Conservation (phyloP, 1,139 yeast genomes). For the Sugiyamaella pinicola region DNA sequence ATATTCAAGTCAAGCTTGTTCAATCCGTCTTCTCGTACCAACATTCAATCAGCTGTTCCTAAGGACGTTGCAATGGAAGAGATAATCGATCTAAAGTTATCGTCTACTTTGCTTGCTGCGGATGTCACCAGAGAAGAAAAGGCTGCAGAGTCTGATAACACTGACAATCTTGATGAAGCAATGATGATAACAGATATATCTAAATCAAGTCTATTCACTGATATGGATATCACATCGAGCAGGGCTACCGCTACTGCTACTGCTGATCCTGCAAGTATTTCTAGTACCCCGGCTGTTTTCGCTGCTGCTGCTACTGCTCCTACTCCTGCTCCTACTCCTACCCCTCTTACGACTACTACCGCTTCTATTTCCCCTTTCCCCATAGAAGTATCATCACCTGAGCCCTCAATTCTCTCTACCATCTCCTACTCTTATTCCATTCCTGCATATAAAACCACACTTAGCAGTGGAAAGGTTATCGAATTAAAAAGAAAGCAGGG, state of each 20-base stretch:
- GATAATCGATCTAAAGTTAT: too few species aligned
- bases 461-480: constrained; percentile 1
- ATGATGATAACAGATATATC: not conserved
- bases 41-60: too few species aligned
- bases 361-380: not conserved
- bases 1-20: not conserved
- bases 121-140: too few species aligned
- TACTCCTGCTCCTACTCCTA: too few species aligned
- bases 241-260: too few species aligned
- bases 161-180: not conserved
- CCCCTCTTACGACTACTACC: not conserved
- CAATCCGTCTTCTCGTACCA: not conserved
- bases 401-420: not conserved
- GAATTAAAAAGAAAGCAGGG: not conserved
- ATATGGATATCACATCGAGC: not conserved
- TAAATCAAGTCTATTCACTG: not conserved
- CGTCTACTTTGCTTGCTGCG: too few species aligned
- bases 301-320: too few species aligned
- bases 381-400: not conserved
- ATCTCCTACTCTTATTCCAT: not conserved
- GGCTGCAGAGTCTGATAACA: too few species aligned
- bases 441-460: constrained; percentile 1
- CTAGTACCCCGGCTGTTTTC: too few species aligned
- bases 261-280: too few species aligned
- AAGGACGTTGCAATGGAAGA: too few species aligned